A percentile compares a stretch with the other conserved stretches of the same genome.
Conservation (phyloP, 129 eudicot genomes). For the Calendula officinalis region DNA sequence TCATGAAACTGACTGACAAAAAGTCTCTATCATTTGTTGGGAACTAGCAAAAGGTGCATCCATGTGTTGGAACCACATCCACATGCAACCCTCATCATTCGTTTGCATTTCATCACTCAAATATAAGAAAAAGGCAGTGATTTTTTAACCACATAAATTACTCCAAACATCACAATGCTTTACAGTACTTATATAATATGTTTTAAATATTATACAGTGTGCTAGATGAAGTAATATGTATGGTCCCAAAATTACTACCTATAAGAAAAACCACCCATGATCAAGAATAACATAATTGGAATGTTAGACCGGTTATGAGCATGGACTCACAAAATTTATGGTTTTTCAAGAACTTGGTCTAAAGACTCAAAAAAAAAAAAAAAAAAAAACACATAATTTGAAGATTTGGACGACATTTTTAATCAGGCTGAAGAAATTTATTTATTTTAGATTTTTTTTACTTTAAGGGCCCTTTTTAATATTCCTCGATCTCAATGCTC, state of each 20-base stretch:
- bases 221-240: too few relatives aligned
- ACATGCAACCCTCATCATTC: constrained; percentile 24
- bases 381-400: neutral
- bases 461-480: too few relatives aligned
- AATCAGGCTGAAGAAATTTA: too few relatives aligned
- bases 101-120: constrained; percentile 12
- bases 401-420: too few relatives aligned
- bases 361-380: neutral
- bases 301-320: too few relatives aligned
- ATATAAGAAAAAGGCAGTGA: neutral
- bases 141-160: too few relatives aligned
- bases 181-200: too few relatives aligned
- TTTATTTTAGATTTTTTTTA: too few relatives aligned
- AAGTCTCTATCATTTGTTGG: constrained; percentile 23
- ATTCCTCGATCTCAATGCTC: too few relatives aligned
- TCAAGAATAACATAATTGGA: constrained; percentile 2
- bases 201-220: too few relatives aligned
- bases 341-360: neutral
- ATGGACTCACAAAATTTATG: neutral
- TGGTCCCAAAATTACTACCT: too few relatives aligned
- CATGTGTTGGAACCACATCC: constrained; percentile 34
- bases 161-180: too few relatives aligned
- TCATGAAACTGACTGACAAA: constrained; percentile 37
- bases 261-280: neutral
- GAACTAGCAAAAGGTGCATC: constrained; percentile 34